A percentile compares a stretch with the other conserved stretches of the same genome.
These are phyloP conservation scores for Elaeis oleifera DNA, from an alignment of 202 grass and related monocot genomes.

Conservation along the genomic window DNA sequence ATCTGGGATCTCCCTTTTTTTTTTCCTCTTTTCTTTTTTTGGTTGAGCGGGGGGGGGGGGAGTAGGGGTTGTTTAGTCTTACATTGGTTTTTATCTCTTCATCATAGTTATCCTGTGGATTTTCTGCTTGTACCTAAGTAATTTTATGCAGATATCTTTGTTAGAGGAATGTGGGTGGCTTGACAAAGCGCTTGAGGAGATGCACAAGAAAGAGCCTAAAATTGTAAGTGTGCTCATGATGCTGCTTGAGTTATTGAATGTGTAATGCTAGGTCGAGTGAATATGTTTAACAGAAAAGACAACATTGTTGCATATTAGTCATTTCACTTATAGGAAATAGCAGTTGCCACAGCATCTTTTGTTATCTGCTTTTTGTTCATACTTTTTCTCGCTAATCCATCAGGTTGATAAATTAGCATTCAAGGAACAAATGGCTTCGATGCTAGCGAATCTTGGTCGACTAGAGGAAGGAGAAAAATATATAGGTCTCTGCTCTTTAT, in stretches of 20 bases:
- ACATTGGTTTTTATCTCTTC: neutral
- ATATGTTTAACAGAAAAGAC: too few species aligned
- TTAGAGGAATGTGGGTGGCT: conserved; percentile 91
- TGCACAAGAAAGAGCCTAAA: conserved; percentile 81
- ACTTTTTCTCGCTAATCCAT: neutral
- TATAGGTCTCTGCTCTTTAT: conserved; percentile 88
- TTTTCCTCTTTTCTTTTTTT: too few species aligned
- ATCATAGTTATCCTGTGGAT: neutral
- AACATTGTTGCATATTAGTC: neutral
- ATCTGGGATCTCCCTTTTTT: too few species aligned
- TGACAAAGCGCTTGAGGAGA: conserved; percentile 82
- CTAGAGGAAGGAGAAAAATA: conserved; percentile 72
- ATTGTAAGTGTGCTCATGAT: conserved; percentile 44
- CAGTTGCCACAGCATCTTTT: conserved; percentile 16
- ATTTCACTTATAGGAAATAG: conserved; percentile 3
- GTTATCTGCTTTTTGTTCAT: conserved; percentile 18
- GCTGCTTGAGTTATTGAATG: neutral
- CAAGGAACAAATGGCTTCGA: conserved; percentile 91
- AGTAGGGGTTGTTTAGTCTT: too few species aligned
- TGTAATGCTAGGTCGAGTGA: too few species aligned
- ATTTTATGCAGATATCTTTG: conserved; percentile 67
- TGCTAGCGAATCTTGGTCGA: conserved; percentile 63
- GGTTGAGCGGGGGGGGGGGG: too few species aligned
- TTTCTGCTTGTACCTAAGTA: conserved; percentile 4
- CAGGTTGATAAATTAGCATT: conserved; percentile 91